Conservation (phyloP, 2,329 filamentous ascomycete species). For the Alternaria sp. region DNA sequence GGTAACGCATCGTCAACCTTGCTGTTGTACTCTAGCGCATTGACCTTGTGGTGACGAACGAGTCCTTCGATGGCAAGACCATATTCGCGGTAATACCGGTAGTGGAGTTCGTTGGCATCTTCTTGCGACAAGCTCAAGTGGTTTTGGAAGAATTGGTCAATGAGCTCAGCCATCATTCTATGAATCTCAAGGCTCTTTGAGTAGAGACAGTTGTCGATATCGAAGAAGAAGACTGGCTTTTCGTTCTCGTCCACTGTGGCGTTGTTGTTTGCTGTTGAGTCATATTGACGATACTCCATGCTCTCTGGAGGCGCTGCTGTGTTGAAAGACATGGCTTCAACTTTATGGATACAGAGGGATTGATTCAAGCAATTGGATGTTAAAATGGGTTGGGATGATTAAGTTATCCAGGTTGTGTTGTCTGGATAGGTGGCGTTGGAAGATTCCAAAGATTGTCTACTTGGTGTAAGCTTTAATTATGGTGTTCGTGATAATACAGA, state of each 20-base stretch:
- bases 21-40: constrained; percentile 91
- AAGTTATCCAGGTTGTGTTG: background rate
- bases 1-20: constrained; percentile 96
- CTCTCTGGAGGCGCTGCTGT: constrained; percentile 15
- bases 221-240: constrained; percentile 75
- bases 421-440: background rate
- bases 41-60: constrained; percentile 91
- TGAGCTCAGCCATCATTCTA: constrained; percentile 86
- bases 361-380: background rate
- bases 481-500: background rate
- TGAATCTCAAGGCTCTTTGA: constrained; percentile 86
- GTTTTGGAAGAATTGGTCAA: constrained; percentile 70
- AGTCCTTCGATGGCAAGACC: constrained; percentile 97
- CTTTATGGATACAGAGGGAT: background rate
- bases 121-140: constrained; percentile 77
- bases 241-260: constrained; percentile 39
- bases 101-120: constrained; percentile 86
- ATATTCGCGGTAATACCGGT: constrained; percentile 94
- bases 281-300: constrained; percentile 14
- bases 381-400: background rate
- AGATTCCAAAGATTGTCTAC: constrained; percentile 4
- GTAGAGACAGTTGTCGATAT: constrained; percentile 98
- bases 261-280: constrained; percentile 4
- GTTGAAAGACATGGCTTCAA: constrained; percentile 8
- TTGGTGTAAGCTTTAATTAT: background rate